Conservation (phyloP, 257 asterid species). For the Solanum pimpinellifolium region DNA sequence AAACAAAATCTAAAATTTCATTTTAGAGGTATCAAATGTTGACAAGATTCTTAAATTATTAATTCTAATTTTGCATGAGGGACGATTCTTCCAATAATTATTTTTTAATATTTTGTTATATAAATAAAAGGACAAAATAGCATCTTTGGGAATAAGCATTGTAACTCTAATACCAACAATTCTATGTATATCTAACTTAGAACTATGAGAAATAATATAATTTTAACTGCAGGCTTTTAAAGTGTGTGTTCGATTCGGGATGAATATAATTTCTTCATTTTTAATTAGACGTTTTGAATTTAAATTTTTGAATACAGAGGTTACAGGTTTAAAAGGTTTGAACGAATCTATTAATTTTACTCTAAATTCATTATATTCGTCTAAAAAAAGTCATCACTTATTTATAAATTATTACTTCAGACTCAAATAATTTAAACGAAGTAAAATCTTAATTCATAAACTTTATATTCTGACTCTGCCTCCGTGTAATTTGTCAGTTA, state of each 20-base stretch:
- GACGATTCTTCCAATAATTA: neutral
- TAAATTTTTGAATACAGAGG: fast-evolving
- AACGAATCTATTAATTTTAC: fast-evolving
- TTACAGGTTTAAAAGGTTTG: fast-evolving
- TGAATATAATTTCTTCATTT: neutral
- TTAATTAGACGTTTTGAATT: fast-evolving
- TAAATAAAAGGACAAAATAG: constrained; percentile 23
- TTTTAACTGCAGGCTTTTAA: neutral
- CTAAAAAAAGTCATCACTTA: neutral
- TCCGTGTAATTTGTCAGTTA: neutral
- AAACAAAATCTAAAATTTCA: neutral
- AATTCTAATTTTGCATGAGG: neutral
- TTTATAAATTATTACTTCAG: neutral
- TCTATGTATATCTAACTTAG: neutral
- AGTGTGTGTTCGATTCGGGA: fast-evolving
- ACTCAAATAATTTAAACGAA: neutral
- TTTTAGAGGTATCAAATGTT: neutral
- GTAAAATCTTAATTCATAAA: too few relatives aligned
- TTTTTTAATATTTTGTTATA: neutral
- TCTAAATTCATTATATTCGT: neutral
- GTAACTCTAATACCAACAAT: constrained; percentile 6
- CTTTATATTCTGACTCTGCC: too few relatives aligned
- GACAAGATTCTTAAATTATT: neutral
- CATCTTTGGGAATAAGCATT: constrained; percentile 10
- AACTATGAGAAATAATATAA: neutral